phyloP scores from a whole-genome alignment of 73 alveolate species.

The Symbiodinium natans region DNA sequence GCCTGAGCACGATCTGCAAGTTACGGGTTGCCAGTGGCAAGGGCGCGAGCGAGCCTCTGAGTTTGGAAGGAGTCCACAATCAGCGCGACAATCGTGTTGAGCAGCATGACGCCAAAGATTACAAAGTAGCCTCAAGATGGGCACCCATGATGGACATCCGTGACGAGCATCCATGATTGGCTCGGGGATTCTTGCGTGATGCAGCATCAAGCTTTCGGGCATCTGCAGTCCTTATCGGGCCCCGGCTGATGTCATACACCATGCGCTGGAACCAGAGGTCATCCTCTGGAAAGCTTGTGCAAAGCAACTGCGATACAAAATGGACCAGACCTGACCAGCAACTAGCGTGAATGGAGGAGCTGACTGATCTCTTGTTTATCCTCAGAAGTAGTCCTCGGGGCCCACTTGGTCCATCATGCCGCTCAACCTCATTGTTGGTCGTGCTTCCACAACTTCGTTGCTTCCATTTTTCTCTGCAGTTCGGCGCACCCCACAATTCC shows the following conservation, averaged over 20 bases:
- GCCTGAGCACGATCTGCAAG: background rate
- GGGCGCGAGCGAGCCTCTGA: constrained; percentile 3
- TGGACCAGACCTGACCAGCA: background rate
- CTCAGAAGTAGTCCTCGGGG: constrained; percentile 8
- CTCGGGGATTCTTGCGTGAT: too few relatives aligned
- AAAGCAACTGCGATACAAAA: background rate
- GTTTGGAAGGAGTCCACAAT: constrained; percentile 82
- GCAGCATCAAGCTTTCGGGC: background rate
- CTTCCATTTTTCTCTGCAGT: background rate
- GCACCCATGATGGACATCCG: background rate
- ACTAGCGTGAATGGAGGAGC: background rate
- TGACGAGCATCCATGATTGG: too few relatives aligned
- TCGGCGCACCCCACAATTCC: constrained; percentile 54
- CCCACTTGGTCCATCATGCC: constrained; percentile 79
- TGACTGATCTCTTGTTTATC: background rate
- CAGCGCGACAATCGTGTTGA: constrained; percentile 73
- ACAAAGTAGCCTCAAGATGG: constrained; percentile 37
- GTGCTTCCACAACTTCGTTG: background rate
- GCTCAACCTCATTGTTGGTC: constrained; percentile 22
- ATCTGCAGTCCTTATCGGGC: background rate
- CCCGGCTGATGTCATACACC: constrained; percentile 37
- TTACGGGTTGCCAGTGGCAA: background rate
- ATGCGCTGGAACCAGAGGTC: constrained; percentile 34
- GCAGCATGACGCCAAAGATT: constrained; percentile 78
- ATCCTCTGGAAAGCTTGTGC: background rate